Conservation (phyloP, 2,329 filamentous ascomycete genomes). For the Mycogone perniciosa region DNA sequence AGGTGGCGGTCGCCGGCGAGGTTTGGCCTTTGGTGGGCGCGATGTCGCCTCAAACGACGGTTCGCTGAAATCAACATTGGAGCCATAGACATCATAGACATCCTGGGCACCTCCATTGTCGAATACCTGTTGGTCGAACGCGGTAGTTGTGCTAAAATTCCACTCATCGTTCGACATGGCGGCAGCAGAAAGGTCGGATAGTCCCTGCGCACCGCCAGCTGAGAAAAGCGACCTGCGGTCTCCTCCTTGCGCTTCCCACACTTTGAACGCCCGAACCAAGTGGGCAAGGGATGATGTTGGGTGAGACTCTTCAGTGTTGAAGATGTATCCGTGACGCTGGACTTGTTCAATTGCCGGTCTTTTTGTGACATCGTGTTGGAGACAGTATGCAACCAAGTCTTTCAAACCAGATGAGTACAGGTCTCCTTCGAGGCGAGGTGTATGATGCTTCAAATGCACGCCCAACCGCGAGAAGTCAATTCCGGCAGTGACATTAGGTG, state of each 20-base stretch:
- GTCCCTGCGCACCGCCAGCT: constrained; percentile 51
- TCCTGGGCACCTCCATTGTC: constrained; percentile 49
- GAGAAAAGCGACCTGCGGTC: constrained; percentile 60
- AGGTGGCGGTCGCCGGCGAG: constrained; percentile 51
- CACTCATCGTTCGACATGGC: constrained; percentile 53
- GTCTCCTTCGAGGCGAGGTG: constrained; percentile 64
- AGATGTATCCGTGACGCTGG: constrained; percentile 63
- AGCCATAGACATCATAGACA: constrained; percentile 55
- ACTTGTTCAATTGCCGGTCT: constrained; percentile 65
- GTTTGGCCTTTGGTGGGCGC: constrained; percentile 46
- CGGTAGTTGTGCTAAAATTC: constrained; percentile 61
- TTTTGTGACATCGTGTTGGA: constrained; percentile 60
- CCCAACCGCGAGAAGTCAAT: constrained; percentile 44
- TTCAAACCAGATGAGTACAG: constrained; percentile 64
- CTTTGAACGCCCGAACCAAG: constrained; percentile 64
- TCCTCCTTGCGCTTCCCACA: constrained; percentile 71
- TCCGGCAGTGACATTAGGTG: constrained; percentile 59
- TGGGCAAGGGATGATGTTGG: constrained; percentile 58
- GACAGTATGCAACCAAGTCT: constrained; percentile 65
- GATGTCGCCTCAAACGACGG: constrained; percentile 43
- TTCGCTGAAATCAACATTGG: constrained; percentile 47
- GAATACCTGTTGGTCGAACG: constrained; percentile 55
- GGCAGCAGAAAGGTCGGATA: constrained; percentile 38
- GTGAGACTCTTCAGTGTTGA: constrained; percentile 54
- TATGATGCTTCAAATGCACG: constrained; percentile 52